Evolutionary conservation across 2,329 filamentous ascomycete genomes (phyloP), one percentile per base, ranked within the genome.

Genomic region (Pseudocercospora ulei): DNA sequence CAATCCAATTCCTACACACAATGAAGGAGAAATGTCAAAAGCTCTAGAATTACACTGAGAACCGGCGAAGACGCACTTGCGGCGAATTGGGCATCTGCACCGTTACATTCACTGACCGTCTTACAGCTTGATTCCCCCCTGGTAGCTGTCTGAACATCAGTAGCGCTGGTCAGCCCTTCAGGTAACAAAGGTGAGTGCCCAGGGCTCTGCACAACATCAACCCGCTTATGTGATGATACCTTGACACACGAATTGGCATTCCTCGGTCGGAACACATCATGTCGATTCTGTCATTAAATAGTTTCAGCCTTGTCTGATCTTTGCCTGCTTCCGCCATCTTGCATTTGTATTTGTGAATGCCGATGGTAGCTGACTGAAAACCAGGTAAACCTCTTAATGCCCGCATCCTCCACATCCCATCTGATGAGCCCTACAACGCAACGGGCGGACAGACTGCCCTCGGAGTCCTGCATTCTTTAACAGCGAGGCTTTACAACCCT

Each of bases 241-340:
- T 66, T 63, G 73, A 77, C 73, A 74, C 24, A 38, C 36, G 41
- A 70, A 41, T 67, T 72, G 74, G 74, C 73, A 77, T 77, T 78
- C 74, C 74, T 77, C 74, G 71, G 71, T 67, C 74, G 70, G 72
- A 77, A 77, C 63, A 63, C 31, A 66, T 60, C 63, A 70, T 77
- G 73, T 76, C 70, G 73, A 72, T 68, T 35, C 66, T 73, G 71
- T 75, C 68, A 62, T 60, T 60, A 48, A 44, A 61, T 73, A 78
- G 74, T 78, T 78, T 78, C 74, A 78, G 74, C 74, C 74, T 78
- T 78, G 74, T 78, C 73, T 77, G 74, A 78, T 63, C 12, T 11
- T n/a, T 20, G 19, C 20, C 23, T 24, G 16, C 27, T 56, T 52
- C 29, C 45, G 44, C 41, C 45, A 44, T 53, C 43, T 33, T 42